Evolutionary conservation across 768 basidiomycete genomes (phyloP).

Genomic region (Hericium alpestre): DNA sequence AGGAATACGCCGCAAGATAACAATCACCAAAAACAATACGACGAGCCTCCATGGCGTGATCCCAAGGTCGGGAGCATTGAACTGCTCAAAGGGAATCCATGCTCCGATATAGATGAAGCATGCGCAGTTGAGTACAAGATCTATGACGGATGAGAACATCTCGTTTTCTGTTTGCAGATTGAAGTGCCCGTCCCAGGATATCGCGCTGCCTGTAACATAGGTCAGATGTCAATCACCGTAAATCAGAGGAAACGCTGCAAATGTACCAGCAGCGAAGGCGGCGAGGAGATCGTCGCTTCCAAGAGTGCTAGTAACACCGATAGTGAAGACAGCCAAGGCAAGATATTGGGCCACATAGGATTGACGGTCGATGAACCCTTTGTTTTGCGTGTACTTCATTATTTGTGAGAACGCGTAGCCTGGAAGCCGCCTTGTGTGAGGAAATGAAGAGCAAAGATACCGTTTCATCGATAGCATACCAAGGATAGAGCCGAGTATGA

Average conservation of each 20-base stretch:
- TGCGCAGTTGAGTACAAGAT: conserved; percentile 72
- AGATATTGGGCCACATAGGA: conserved; percentile 83
- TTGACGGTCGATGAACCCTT: conserved; percentile 64
- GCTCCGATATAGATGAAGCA: conserved; percentile 88
- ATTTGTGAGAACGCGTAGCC: conserved; percentile 59
- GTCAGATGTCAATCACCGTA: not conserved
- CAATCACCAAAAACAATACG: conserved; percentile 53
- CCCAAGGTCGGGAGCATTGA: conserved; percentile 45
- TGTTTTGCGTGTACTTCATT: conserved; percentile 58
- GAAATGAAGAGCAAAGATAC: not conserved
- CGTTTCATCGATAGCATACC: conserved; percentile 17
- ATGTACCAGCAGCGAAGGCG: conserved; percentile 69
- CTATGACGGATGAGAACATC: conserved; percentile 81
- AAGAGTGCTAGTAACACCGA: conserved; percentile 69
- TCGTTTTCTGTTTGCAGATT: conserved; percentile 75
- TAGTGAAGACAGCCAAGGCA: conserved; percentile 59
- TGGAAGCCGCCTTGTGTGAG: conserved; percentile 12
- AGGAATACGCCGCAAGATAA: conserved; percentile 74
- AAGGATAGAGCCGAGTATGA: conserved; percentile 49
- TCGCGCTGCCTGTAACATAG: conserved; percentile 54
- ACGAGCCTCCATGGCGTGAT: conserved; percentile 67
- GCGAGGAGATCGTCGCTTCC: conserved; percentile 86
- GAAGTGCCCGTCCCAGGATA: conserved; percentile 87
- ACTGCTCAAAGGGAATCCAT: conserved; percentile 62
- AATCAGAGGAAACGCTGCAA: not conserved